Base-by-base conservation (phyloP, 1,284 basidiomycete genomes). In the Malassezia sympodialis region DNA sequence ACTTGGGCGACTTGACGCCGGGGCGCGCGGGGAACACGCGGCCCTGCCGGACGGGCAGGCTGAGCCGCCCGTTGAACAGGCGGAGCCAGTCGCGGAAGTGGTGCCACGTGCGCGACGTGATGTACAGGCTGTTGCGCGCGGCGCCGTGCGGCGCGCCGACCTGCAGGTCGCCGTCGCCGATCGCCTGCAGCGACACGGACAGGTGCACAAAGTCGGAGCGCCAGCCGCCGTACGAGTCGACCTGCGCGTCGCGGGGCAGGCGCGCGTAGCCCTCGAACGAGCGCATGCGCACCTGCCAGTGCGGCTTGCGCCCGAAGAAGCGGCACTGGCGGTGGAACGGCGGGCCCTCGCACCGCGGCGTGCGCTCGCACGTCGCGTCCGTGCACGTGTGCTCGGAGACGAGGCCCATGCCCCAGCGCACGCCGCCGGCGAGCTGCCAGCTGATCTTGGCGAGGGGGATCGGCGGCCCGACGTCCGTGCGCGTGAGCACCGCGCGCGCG, bases 181-280 rank as follows among this genome's bases (percentile, higher is more conserved):
- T 65, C 5, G 88, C 88, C 32, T 82, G 82, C 58, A 96, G 79
- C 0, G 90, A 96, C 43, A 93, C 80, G 0, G 90, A 90, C 51
- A 94, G 82, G 76, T 98, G 93, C 56, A 96, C 84, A 73, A 89
- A 94, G 76, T 96, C 86, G 8, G 90, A 94, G 30, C 93, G 83
- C 77, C 96, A 96, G 2, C 82, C 86, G 56, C 82, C 82, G 75
- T 83, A 96, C 0, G 90, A 91, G 76, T 98, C 91, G 34, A 41
- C 49, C 44, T 65, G 64, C 23, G 74, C 61, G 15, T 60, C 59
- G 11, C 58, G 51, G 5, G 68, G 67, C 23, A 69, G 57, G 8
- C 60, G 60, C 46, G 76, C 62, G 35, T 83, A 77, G 30, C 78
- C 67, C 27, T 77, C 69, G 8, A 67, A 69, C 76, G 83, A 76